A percentile compares a stretch with the other conserved stretches of the same genome.
Conservation (phyloP, 192 early-diverging fungal species). For the Thamnidium elegans region DNA sequence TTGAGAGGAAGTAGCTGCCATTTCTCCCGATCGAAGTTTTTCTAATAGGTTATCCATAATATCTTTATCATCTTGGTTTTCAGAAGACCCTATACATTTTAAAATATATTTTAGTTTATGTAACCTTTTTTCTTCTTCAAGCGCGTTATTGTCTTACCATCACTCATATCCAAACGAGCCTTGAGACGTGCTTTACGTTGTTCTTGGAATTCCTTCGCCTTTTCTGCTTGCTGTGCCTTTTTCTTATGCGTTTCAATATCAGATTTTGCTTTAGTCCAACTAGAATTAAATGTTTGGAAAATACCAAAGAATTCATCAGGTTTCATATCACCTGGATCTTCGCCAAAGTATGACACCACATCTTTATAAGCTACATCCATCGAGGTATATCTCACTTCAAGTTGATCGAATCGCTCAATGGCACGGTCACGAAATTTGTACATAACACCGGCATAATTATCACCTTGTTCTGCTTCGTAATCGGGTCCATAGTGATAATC, state of each 20-base stretch:
- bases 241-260: slow-evolving; percentile 39
- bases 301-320: slow-evolving; percentile 88
- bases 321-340: slow-evolving; percentile 66
- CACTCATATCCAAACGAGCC: slow-evolving; percentile 8
- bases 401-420: slow-evolving; percentile 56
- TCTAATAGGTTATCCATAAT: slow-evolving; percentile 78
- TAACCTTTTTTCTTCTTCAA: too few relatives aligned
- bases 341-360: slow-evolving; percentile 71
- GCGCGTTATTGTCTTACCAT: slow-evolving; percentile 11
- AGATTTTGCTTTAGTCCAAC: slow-evolving; percentile 59
- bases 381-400: slow-evolving; percentile 57
- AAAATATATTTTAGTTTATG: slow-evolving; percentile 1
- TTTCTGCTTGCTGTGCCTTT: slow-evolving; percentile 43
- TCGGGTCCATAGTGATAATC: slow-evolving; percentile 32
- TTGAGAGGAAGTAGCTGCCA: slow-evolving; percentile 41
- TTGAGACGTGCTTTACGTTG: slow-evolving; percentile 26
- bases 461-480: slow-evolving; percentile 46
- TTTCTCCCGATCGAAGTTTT: slow-evolving; percentile 64
- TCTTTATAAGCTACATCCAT: slow-evolving; percentile 75
- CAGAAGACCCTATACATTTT: slow-evolving; percentile 23
- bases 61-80: slow-evolving; percentile 62
- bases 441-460: slow-evolving; percentile 67
- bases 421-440: slow-evolving; percentile 62
- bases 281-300: slow-evolving; percentile 76
- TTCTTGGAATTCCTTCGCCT: slow-evolving; percentile 26